Base-by-base conservation (phyloP, 2,329 filamentous ascomycete species). In the Alternaria solani region DNA sequence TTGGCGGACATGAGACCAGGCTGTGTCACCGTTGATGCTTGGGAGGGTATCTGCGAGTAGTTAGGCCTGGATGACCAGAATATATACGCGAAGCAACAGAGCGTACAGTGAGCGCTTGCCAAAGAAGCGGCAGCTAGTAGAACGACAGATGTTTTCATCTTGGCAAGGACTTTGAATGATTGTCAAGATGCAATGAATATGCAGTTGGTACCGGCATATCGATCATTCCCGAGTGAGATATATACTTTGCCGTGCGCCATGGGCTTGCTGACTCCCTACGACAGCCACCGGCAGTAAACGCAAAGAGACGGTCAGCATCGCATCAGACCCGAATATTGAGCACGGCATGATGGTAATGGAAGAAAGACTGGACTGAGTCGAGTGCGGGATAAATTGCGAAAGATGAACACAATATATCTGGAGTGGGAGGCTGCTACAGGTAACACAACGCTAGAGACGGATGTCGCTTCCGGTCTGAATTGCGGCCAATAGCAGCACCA, bases 51-150 rank as follows among this genome's bases (percentile, higher is more conserved):
- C 61, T 63, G 9, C 5, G 2, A 20, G 11, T 12, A 25, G 34
- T 57, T 16, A 63, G 43, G 34, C 25, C 18, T 3, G 3, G 1
- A 7, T 11, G 5, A 11, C 6, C 4, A 28, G 1, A 4, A 23
- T 23, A 2, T 2, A 16, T 1, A 26, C 11, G 8, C 7, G 5
- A 26, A 26, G 36, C 4, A 23, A 18, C 12, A 23, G 16, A 20
- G 14, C 34, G 16, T 57, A 63, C 61, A 63, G 42, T 60, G 57
- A 28, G 57, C 57, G 38, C 47, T 57, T 16, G 57, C 47, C 46
- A 60, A 28, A 11, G 57, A 51, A 16, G 57, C 57, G 14, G 30
- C 47, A 36, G 41, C 53, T 48, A 60, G 39, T 16, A 60, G 14
- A 26, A 57, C 12, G 23, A 46, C 41, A 3, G 41, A 57, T 16